These are phyloP conservation scores for Cyclocybe cylindracea DNA, from an alignment of 768 basidiomycete genomes.

Conservation along the genomic window DNA sequence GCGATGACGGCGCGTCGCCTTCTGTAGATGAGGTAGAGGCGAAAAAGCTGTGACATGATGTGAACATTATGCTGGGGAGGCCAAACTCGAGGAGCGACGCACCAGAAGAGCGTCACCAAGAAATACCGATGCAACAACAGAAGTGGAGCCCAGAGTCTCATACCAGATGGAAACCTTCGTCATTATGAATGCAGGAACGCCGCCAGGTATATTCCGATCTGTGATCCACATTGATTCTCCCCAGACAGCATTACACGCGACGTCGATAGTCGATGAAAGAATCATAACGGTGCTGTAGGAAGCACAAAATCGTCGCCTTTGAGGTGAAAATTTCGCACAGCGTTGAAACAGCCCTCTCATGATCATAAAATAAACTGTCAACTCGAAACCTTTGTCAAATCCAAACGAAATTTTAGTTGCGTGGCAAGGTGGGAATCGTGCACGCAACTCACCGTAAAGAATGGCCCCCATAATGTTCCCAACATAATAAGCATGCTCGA, in stretches of 20 bases:
- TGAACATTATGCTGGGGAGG: background rate
- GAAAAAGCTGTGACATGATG: constrained; percentile 20
- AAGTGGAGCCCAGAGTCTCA: constrained; percentile 23
- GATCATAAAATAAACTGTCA: constrained; percentile 22
- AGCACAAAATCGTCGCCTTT: constrained; percentile 17
- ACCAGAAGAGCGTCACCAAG: constrained; percentile 30
- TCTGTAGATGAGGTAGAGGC: constrained; percentile 27
- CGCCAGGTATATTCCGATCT: constrained; percentile 21
- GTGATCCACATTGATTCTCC: constrained; percentile 31
- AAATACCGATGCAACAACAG: constrained; percentile 26
- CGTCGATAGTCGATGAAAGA: constrained; percentile 22
- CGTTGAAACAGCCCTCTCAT: constrained; percentile 14
- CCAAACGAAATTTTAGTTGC: background rate
- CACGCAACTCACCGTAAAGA: constrained; percentile 20
- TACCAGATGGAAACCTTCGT: constrained; percentile 26
- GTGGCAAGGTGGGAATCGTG: background rate
- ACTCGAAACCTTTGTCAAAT: constrained; percentile 18
- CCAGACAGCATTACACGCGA: constrained; percentile 27
- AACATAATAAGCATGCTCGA: constrained; percentile 29
- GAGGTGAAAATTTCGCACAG: constrained; percentile 10
- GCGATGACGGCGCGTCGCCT: constrained; percentile 15
- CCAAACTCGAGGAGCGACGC: background rate
- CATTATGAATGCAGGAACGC: constrained; percentile 21
- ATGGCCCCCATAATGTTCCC: constrained; percentile 28
- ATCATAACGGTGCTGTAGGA: constrained; percentile 24